Evolutionary conservation across 2,329 filamentous ascomycete species (phyloP).

Genomic region (Penicillium frequentans): DNA sequence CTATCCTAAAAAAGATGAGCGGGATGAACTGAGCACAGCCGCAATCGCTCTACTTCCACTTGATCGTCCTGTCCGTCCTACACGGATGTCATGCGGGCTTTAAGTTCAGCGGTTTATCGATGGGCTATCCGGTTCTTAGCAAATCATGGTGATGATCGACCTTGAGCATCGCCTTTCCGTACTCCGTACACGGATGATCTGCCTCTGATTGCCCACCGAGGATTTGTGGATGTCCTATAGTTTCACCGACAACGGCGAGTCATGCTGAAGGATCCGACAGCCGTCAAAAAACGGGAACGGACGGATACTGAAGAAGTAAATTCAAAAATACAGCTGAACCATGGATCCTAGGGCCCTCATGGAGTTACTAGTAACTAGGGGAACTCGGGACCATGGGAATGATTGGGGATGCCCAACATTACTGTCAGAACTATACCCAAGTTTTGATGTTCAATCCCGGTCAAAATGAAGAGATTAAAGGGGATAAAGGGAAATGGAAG

Average conservation of each 20-base stretch:
- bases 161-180: slow-evolving; percentile 9
- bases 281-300: slow-evolving; percentile 1
- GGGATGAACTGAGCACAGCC: slow-evolving; percentile 21
- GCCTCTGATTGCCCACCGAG: slow-evolving; percentile 9
- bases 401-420: slow-evolving; percentile 1
- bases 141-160: slow-evolving; percentile 16
- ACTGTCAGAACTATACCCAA: neutral
- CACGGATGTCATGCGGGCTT: slow-evolving; percentile 34
- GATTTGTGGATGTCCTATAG: slow-evolving; percentile 1
- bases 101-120: slow-evolving; percentile 37
- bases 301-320: slow-evolving; percentile 1
- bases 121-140: slow-evolving; percentile 29
- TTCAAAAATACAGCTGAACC: neutral
- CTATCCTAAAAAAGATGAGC: neutral
- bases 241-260: slow-evolving; percentile 8
- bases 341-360: slow-evolving; percentile 1
- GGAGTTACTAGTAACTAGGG: neutral
- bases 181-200: slow-evolving; percentile 16
- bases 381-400: neutral
- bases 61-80: slow-evolving; percentile 20
- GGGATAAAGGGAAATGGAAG: neutral
- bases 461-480: neutral
- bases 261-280: slow-evolving; percentile 12
- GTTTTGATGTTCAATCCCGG: neutral
- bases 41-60: slow-evolving; percentile 20